Conservation (phyloP, 1,139 yeast genomes). For the Nakaseomyces sp. region DNA sequence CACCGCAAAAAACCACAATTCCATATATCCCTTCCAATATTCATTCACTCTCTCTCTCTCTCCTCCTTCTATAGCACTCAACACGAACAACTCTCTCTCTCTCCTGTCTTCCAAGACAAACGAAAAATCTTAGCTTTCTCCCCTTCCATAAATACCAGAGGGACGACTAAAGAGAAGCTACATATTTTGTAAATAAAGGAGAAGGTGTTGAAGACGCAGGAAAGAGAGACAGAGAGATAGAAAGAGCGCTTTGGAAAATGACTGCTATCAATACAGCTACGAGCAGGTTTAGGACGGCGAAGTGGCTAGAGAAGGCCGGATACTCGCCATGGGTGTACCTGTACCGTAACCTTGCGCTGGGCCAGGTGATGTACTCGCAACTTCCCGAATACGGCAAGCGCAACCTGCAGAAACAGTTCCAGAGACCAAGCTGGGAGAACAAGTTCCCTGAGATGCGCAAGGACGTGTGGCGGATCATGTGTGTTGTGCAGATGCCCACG, state of each 20-base stretch:
- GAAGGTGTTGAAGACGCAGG: no score
- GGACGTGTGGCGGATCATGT: conserved; percentile 88
- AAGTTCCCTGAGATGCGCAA: conserved; percentile 66
- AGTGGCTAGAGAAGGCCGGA: conserved; percentile 45
- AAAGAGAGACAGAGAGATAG: no score
- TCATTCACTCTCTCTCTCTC: no score
- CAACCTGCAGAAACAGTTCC: conserved; percentile 57
- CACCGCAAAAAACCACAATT: no score
- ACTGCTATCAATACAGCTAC: conserved; percentile 13
- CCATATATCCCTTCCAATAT: no score
- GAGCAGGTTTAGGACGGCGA: conserved; percentile 34
- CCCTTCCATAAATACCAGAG: no score
- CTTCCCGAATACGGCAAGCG: conserved; percentile 45
- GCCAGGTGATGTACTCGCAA: conserved; percentile 85
- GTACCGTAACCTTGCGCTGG: conserved; percentile 77
- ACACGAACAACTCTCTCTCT: no score
- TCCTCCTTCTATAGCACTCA: no score
- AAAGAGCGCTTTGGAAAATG: no score
- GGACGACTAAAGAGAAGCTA: not conserved
- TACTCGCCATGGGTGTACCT: conserved; percentile 77
- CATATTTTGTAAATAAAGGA: no score
- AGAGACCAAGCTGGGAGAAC: conserved; percentile 83
- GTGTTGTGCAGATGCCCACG: conserved; percentile 62
- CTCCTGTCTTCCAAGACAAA: no score
- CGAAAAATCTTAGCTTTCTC: no score